Evolutionary conservation across 352 stramenopile genomes (phyloP).

Genomic region (Plasmopara viticola): DNA sequence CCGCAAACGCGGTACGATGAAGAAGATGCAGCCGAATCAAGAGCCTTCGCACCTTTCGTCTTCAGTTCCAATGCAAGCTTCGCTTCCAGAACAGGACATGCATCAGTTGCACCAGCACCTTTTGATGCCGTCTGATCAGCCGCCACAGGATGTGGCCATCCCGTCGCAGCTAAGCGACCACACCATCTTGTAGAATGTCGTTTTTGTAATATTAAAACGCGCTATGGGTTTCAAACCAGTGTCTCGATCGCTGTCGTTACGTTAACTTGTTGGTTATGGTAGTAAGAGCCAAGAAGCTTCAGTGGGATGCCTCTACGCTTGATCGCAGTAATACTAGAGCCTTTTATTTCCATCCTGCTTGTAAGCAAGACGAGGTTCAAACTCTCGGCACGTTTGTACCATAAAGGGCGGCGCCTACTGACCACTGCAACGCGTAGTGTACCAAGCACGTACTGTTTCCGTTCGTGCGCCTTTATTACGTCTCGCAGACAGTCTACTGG

Average conservation of each 20-base stretch:
- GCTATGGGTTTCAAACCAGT: conserved; percentile 3
- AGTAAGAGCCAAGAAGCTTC: not conserved
- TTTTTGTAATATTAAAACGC: conserved; percentile 1
- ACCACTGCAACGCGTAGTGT: not conserved
- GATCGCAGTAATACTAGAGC: conserved; percentile 12
- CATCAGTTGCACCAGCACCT: conserved; percentile 27
- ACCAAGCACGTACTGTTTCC: not conserved
- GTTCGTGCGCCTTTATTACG: not conserved
- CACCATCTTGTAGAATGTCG: conserved; percentile 27
- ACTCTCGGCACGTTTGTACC: no score
- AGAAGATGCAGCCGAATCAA: conserved; percentile 9
- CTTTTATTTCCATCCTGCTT: not conserved
- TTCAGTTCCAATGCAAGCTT: conserved; percentile 10
- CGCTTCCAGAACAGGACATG: conserved; percentile 18
- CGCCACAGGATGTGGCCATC: conserved; percentile 18
- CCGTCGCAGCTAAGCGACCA: conserved; percentile 24
- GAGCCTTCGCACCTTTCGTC: conserved; percentile 10
- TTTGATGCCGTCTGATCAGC: conserved; percentile 24
- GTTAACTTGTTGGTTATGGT: conserved; percentile 1
- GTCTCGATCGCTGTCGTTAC: conserved; percentile 11
- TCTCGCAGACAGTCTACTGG: conserved; percentile 8
- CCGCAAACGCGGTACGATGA: conserved; percentile 25
- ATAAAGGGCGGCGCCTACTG: not conserved
- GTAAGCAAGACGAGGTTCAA: no score
- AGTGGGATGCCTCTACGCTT: conserved; percentile 5